Base-by-base conservation (phyloP, 2,329 filamentous ascomycete genomes). In the Thielaviopsis cerberus region DNA sequence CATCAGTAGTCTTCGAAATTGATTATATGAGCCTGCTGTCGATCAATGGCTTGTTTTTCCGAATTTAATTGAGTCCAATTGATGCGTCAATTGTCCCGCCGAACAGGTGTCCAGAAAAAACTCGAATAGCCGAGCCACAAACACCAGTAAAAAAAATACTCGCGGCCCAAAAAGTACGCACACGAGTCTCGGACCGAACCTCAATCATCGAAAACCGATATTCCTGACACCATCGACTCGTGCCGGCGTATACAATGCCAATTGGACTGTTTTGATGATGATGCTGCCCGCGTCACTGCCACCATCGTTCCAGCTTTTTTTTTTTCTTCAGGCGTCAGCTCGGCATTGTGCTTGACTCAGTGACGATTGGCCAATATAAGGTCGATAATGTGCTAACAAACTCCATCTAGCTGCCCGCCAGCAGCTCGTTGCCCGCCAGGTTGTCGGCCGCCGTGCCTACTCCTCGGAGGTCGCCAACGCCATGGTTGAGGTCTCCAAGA, bases 401-500 rank as follows among this genome's bases (percentile, higher is more conserved):
- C 22, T 17, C 4, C 8, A 22, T 48, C n/a, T 48, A 60, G 58
- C 58, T 60, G 58, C 58, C 58, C 58, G 58, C 58, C 58, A 60
- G 53, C 56, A 61, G 59, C 59, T 58, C 58, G 58, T 60, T 51
- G 59, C 59, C 56, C 59, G 59, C 76, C 73, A 77, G 72, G 70
- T 75, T 70, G 68, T 69, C 66, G 75, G 79, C 71, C 81, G 79
- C 73, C 85, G 85, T 71, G 80, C 82, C 72, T 90, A 89, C 84
- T 88, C 83, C 70, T 89, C 86, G 70, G 86, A 90, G 82, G 86
- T 90, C 74, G 85, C 86, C 76, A 79, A 85, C 73, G 86, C 86
- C 74, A 84, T 90, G 78, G 86, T 90, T 73, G 85, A 89, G 80
- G 85, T 88, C 76, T 89, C 86, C 75, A 86, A 88, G 82, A 89